Evolutionary conservation across 352 stramenopile genomes (phyloP).

Genomic region (Globisporangium orthogonon): DNA sequence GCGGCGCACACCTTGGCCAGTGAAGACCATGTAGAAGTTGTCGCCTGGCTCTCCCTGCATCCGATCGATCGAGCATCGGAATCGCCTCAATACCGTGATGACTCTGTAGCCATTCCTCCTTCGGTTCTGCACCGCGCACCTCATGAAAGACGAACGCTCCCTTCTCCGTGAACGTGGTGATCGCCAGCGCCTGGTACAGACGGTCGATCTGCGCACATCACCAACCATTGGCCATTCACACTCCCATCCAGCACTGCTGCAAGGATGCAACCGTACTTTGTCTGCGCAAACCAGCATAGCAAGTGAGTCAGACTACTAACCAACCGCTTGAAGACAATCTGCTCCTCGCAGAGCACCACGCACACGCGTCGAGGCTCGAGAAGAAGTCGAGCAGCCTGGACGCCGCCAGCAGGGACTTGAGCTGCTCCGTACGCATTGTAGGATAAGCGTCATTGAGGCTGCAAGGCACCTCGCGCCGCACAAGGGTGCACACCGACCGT

Average conservation of each 20-base stretch:
- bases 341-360: background rate
- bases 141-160: slow-evolving; percentile 55
- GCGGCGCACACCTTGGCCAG: slow-evolving; percentile 43
- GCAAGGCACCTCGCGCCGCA: too few species aligned
- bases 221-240: background rate
- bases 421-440: slow-evolving; percentile 17
- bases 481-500: slow-evolving; percentile 22
- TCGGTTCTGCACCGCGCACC: slow-evolving; percentile 12
- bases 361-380: slow-evolving; percentile 71
- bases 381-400: slow-evolving; percentile 81
- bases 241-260: background rate
- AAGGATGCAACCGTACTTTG: slow-evolving; percentile 18
- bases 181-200: slow-evolving; percentile 69
- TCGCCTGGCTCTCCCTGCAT: slow-evolving; percentile 61
- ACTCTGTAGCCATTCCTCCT: background rate
- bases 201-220: slow-evolving; percentile 41
- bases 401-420: slow-evolving; percentile 65
- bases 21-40: slow-evolving; percentile 76
- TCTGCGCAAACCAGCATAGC: slow-evolving; percentile 8
- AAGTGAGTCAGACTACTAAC: background rate
- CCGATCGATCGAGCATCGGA: background rate
- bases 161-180: slow-evolving; percentile 35
- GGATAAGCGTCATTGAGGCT: background rate
- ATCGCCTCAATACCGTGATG: background rate
- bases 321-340: background rate